Evolutionary conservation across 306 rosid species (phyloP), one percentile per base, ranked within the genome.

Genomic region (Prunus salicina): DNA sequence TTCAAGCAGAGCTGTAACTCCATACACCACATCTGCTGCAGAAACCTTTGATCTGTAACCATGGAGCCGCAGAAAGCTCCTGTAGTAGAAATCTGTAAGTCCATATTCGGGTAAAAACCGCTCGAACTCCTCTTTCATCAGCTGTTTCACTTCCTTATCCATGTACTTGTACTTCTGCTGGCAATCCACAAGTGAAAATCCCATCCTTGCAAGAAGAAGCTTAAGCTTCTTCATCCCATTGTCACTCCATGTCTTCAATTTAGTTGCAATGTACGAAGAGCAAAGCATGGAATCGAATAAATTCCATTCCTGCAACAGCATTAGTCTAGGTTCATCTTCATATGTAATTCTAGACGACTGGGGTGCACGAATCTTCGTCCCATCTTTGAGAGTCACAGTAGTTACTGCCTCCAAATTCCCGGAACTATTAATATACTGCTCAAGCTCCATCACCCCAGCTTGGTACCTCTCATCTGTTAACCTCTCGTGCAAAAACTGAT

Each of bases 11-110:
- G 99, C 99, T 16, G 99, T 95, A 25, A 95, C 97, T 6, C 99
- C 99, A 66, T 87, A 92, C n/a, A 95, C 99, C 66, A 95, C 98
- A 82, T 95, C 99, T 16, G 99, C 99, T 24, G 99, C 99, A 10
- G 99, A 92, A 13, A 95, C 88, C 80, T 80, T 95, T 19, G 97
- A 92, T 76, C 90, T 89, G 73, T 95, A 95, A 45, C 96, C 93
- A 51, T 91, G 93, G 22, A 86, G 57, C 73, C 98, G 70, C 82
- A 89, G 41, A 84, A 95, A 95, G 61, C 97, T 91, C 55, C 99
- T 78, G 82, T 88, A 95, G 76, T 95, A 91, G 77, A 95, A 91
- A 82, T 95, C 97, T 43, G 90, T 91, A 9, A 95, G 88, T 2
- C 99, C 99, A 71, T 95, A 95, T 66, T 92, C 98, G 0, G 97